Evolutionary conservation across 2,329 filamentous ascomycete species (phyloP).

Genomic region (Byssochlamys sp.): DNA sequence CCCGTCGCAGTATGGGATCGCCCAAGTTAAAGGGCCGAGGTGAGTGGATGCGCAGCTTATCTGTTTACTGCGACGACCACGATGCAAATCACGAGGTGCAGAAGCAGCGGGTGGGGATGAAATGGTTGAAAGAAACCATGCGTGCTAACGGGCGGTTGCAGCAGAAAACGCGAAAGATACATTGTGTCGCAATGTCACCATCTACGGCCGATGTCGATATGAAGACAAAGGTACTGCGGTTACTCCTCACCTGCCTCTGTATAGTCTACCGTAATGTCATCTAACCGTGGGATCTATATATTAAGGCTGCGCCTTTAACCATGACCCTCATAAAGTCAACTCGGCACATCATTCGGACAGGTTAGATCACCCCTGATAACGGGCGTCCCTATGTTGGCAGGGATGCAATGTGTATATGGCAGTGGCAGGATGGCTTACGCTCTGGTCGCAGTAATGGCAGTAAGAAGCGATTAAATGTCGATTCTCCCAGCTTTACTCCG

Average conservation of each 20-base stretch:
- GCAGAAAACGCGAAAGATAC: slow-evolving; percentile 74
- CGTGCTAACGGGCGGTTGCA: slow-evolving; percentile 2
- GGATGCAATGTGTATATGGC: not conserved
- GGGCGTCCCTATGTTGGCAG: not conserved
- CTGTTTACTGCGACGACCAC: not conserved
- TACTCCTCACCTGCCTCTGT: slow-evolving; percentile 1
- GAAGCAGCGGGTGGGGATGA: not conserved
- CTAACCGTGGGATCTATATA: slow-evolving; percentile 11
- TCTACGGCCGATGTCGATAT: slow-evolving; percentile 86
- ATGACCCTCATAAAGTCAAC: slow-evolving; percentile 60
- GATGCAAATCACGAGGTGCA: not conserved
- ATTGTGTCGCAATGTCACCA: slow-evolving; percentile 81
- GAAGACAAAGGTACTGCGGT: slow-evolving; percentile 61
- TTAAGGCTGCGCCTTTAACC: slow-evolving; percentile 72
- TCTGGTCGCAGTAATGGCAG: slow-evolving; percentile 10
- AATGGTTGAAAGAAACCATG: not conserved
- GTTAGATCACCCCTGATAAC: slow-evolving; percentile 16
- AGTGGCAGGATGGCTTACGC: slow-evolving; percentile 11
- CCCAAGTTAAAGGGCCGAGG: slow-evolving; percentile 41
- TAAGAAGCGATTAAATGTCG: slow-evolving; percentile 78
- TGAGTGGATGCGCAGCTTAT: slow-evolving; percentile 20
- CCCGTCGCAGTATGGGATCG: slow-evolving; percentile 36
- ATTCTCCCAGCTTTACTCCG: slow-evolving; percentile 90
- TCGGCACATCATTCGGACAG: slow-evolving; percentile 30
- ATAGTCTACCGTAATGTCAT: slow-evolving; percentile 4